Evolutionary conservation across 345 rosid species (phyloP), one percentile per base, ranked within the genome.

Genomic region (Conringia planisiliqua): DNA sequence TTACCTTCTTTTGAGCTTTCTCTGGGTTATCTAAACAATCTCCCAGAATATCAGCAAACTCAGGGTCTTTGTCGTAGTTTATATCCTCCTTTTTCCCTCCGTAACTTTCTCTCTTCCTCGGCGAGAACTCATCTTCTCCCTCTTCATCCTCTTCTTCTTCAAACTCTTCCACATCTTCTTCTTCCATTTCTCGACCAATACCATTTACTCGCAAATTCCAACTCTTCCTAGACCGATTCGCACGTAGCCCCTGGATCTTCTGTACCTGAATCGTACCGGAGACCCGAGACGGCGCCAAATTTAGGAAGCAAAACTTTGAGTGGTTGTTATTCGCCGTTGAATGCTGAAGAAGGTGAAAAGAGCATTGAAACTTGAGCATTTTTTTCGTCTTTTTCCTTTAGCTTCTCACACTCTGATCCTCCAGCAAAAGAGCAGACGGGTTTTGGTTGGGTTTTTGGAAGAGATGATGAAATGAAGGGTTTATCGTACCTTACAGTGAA

Each of bases 31-130:
- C 90, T 5, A 91, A 82, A 74, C 85, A 83, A 72, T 79, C 84
- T 18, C 96, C 96, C 0, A 94, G 74, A 77, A 94, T 91, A 27
- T 91, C 95, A 16, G 96, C 97, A 52, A 88, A 88, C 69, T 91
- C 96, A 2, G 97, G 98, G 78, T 94, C 92, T 72, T 77, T 90
- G 54, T 94, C 98, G 71, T 83, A 90, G 56, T 86, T 82, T 22
- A 73, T 84, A 30, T 84, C 86, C 4, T 83, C 85, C 56, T 77
- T 81, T 30, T 82, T 78, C 42, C 89, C 86, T 70, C 82, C 46
- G 44, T 72, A 86, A 24, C 74, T 76, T 13, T 75, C 65, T 59
- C 72, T 60, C 56, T 65, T 36, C 35, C 68, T 74, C 50, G 77
- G 50, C 18, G 71, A 60, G n/a, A 59, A 80, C 27, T 68, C 76